These are phyloP conservation scores for Backusella tarrabulga DNA, from an alignment of 192 early-diverging fungal species.

Conservation along the genomic window DNA sequence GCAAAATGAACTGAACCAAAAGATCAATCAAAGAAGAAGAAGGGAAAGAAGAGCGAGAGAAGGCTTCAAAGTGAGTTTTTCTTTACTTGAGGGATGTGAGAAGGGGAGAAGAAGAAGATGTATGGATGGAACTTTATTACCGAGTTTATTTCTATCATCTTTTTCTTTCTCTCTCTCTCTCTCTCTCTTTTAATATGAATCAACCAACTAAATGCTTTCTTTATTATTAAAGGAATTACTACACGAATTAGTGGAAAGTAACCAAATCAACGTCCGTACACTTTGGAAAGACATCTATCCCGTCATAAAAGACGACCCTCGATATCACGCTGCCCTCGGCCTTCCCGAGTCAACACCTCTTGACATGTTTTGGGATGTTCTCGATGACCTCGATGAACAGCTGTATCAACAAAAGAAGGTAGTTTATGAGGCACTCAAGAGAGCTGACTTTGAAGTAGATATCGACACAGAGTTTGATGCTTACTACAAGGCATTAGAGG, in stretches of 20 bases:
- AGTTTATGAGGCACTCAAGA: constrained; percentile 63
- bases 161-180: neutral
- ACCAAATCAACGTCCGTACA: constrained; percentile 64
- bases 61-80: constrained; percentile 49
- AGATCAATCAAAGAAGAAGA: constrained; percentile 30
- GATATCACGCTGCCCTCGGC: constrained; percentile 72
- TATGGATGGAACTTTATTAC: neutral
- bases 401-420: constrained; percentile 66
- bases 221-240: constrained; percentile 52
- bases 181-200: neutral
- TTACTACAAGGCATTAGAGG: constrained; percentile 52
- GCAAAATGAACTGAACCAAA: constrained; percentile 29
- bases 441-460: constrained; percentile 45
- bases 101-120: neutral
- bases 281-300: constrained; percentile 89
- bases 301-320: constrained; percentile 62
- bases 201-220: too few relatives aligned
- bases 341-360: constrained; percentile 83
- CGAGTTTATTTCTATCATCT: neutral
- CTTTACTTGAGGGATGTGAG: neutral
- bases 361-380: constrained; percentile 92
- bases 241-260: constrained; percentile 52
- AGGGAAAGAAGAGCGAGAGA: constrained; percentile 75
- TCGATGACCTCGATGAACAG: constrained; percentile 78
- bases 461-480: constrained; percentile 43